These are phyloP conservation scores for Aquilaria yunnanensis DNA, from an alignment of 345 rosid genomes.

Conservation along the genomic window DNA sequence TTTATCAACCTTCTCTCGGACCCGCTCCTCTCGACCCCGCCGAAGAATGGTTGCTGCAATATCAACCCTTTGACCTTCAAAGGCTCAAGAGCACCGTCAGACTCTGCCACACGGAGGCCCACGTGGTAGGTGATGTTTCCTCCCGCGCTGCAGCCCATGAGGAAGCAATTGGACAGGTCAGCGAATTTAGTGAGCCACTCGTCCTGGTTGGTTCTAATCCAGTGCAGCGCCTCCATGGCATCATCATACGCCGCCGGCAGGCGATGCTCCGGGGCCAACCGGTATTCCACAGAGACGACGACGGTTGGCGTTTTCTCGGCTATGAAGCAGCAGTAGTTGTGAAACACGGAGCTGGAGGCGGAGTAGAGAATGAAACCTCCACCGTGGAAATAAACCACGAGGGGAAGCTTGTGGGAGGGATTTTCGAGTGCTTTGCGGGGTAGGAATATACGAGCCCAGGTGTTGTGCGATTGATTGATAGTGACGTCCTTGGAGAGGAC, in stretches of 20 bases:
- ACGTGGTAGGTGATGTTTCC: constrained; percentile 44
- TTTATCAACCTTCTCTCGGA: constrained; percentile 37
- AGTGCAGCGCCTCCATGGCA: constrained; percentile 36
- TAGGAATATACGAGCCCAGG: constrained; percentile 29
- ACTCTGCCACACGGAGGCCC: constrained; percentile 23
- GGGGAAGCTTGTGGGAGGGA: constrained; percentile 34
- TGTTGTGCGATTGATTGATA: constrained; percentile 21
- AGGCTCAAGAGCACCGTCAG: constrained; percentile 17
- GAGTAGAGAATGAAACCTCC: constrained; percentile 50
- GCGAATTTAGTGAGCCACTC: constrained; percentile 33
- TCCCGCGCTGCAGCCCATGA: constrained; percentile 59
- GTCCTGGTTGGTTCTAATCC: constrained; percentile 24
- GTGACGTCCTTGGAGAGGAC: constrained; percentile 32
- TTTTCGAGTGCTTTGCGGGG: constrained; percentile 12
- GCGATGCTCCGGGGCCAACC: constrained; percentile 64
- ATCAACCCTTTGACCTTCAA: constrained; percentile 56
- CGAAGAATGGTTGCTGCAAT: constrained; percentile 56
- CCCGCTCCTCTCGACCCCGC: constrained; percentile 35
- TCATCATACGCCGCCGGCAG: constrained; percentile 68
- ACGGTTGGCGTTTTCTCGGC: constrained; percentile 25
- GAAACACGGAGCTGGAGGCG: constrained; percentile 11
- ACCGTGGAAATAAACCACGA: constrained; percentile 52
- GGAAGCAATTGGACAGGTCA: constrained; percentile 29
- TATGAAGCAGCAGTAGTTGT: constrained; percentile 33
- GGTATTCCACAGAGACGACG: constrained; percentile 43